Percentiles rank a stretch among this genome's conserved stretches.
phyloP scores from a whole-genome alignment of 345 rosid genomes.

The Eucalyptus polyanthemos region DNA sequence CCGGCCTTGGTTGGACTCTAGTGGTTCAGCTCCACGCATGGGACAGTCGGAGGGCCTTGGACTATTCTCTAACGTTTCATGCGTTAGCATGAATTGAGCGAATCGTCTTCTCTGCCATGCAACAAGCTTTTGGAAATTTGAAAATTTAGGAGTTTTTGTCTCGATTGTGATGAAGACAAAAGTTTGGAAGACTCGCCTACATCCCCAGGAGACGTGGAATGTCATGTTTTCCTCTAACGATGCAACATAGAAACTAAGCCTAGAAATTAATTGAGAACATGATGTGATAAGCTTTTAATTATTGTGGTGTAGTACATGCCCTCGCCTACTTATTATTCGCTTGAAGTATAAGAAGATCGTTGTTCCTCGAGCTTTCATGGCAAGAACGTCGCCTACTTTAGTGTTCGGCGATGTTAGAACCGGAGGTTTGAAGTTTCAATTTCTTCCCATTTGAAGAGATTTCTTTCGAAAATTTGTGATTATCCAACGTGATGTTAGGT shows the following conservation, averaged over 20 bases:
- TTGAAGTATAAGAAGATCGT: no score
- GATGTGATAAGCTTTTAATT: not conserved
- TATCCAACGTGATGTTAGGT: not conserved
- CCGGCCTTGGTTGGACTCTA: not conserved
- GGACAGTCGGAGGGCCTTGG: not conserved
- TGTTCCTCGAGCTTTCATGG: no score
- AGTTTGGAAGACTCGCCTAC: not conserved
- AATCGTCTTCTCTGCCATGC: not conserved
- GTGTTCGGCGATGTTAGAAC: not conserved
- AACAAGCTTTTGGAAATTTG: not conserved
- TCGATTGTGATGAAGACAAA: not conserved
- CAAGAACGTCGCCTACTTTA: not conserved
- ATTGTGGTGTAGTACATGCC: no score
- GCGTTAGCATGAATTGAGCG: not conserved
- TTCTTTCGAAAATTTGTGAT: not conserved
- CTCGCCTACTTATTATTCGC: no score
- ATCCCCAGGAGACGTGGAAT: not conserved
- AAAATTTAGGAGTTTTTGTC: not conserved
- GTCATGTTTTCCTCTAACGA: not conserved
- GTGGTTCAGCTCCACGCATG: not conserved
- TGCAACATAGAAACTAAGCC: not conserved
- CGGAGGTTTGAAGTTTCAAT: not conserved
- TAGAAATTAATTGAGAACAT: not conserved
- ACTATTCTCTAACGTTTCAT: not conserved
- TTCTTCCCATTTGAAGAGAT: not conserved